Conservation (phyloP, 495 filamentous ascomycete species). For the Aspergillus egyptiacus region DNA sequence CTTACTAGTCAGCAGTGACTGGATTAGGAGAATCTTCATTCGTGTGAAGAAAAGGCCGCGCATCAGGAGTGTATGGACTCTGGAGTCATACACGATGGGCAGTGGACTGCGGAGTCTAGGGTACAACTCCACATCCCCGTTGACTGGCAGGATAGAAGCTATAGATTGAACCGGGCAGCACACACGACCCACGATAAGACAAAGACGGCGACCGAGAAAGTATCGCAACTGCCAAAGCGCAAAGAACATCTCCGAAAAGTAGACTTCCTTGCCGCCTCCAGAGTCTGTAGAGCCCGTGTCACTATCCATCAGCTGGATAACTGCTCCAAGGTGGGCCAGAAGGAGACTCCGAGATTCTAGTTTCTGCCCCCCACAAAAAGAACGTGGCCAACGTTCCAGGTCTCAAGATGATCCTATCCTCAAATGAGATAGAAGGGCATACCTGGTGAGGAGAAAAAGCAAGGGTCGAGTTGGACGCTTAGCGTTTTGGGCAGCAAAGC, state of each 20-base stretch:
- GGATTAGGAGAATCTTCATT: constrained; percentile 6
- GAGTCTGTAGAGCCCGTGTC: too few species aligned
- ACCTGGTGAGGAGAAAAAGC: constrained; percentile 16
- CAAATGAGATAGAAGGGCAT: constrained; percentile 17
- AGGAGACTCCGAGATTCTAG: constrained; percentile 12
- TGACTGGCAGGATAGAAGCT: constrained; percentile 10
- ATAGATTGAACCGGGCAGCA: constrained; percentile 15
- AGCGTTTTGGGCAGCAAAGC: constrained; percentile 36
- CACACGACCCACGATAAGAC: constrained; percentile 16
- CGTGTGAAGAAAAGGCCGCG: constrained; percentile 14
- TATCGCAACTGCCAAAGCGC: constrained; percentile 7
- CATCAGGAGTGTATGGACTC: constrained; percentile 10
- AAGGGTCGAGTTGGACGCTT: constrained; percentile 11
- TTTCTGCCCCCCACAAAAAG: constrained; percentile 22
- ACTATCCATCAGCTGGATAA: constrained; percentile 14
- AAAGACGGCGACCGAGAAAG: constrained; percentile 15
- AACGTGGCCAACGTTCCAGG: constrained; percentile 23
- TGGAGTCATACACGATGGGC: constrained; percentile 15
- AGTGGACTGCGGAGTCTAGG: constrained; percentile 15
- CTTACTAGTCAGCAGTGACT: constrained; percentile 3
- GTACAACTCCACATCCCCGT: constrained; percentile 11
- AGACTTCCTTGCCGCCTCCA: constrained; percentile 12
- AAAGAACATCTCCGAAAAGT: constrained; percentile 14
- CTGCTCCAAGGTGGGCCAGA: constrained; percentile 15
- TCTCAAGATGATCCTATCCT: constrained; percentile 20